Evolutionary conservation across 1,139 yeast genomes (phyloP), one percentile per base, ranked within the genome.

Genomic region (Candida anutae): DNA sequence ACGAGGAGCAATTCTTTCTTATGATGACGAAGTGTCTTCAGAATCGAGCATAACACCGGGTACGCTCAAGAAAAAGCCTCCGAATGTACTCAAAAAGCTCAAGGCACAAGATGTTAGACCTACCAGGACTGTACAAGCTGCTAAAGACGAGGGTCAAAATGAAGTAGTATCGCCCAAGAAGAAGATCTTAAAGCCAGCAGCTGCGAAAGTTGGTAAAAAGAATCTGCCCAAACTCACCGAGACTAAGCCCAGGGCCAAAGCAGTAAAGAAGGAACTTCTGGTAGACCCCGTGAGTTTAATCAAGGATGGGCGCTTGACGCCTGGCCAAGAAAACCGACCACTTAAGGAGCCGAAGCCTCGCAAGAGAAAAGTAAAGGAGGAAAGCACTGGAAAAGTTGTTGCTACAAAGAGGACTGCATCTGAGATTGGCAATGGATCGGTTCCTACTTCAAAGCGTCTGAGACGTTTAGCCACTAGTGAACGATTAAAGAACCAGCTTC

Each of bases 1-100:
- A 2, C 25, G 28, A 15, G 44, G 44, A 4, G 37, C 42, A 8
- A 22, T 25, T 3, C 20, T 39, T 5, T 29, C 39, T 2, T 29
- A 28, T 10, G 19, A 18, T 9, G 26, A 29, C 9, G 39, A 35
- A 2, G 31, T 28, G 10, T 17, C 21, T 6, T 25, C 16, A 3
- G 32, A 30, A 14, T 15, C 28, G 1, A 23, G 28, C 6, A 22
- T 32, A 3, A 13, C 21, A 10, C 26, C 26, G 6, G 37, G 21
- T 5, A 24, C 26, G n/a, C 14, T 28, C 3, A 33, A 30, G 4
- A 29, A 24, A 5, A 35, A 29, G 15, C n/a, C n/a, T n/a, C n/a
- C n/a, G n/a, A 28, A 28, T 15, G 16, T 19, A 11, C 13, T 19
- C 12, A 26, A 26, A 6, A 21, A 20, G 12, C 15, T 11, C 5